Base-by-base conservation (phyloP, 768 basidiomycete genomes). In the Mycena galericulata region DNA sequence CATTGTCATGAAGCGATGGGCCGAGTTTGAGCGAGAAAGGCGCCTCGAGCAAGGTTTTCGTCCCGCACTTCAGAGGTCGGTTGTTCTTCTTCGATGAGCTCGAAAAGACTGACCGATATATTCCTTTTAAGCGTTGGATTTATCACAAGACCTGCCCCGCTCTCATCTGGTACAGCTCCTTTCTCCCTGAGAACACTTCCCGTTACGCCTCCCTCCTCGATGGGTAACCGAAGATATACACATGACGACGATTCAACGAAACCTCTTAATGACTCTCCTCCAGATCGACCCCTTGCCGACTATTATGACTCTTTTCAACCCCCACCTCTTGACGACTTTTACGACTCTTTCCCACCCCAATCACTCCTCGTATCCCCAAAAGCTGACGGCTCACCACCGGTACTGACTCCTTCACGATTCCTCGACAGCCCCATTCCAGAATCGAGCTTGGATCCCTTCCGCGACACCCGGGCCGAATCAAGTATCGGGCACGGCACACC, bases 1-100 rank as follows among this genome's bases (percentile, higher is more conserved):
- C 74, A 94, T 94, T 68, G 87, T 91, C 54, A 93, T 94, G 93
- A 94, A 94, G 79, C 87, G 91, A 26, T 94, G 93, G 93, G 91
- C 85, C 22, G 92, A 94, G 73, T 94, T 92, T 69, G 93, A 94
- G 80, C 81, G 93, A 43, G 92, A 94, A 57, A 78, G 93, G 30
- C 61, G 40, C 11, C 40, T 43, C 22, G 27, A 11, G 17, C 43
- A 34, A 14, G 34, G 34, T 36, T 14, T 36, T 36, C 34, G 14
- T 4, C 32, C 32, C n/a, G 41, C 36, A 20, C 17, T 30, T 0
- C 24, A 63, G 20, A 45, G 34, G 62, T 55, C 45, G 10, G 62
- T 55, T 20, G 1, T 26, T 50, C 24, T 10, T 22, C 12, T 12
- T 18, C 20, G 4, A 9, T 26, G 34, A 18, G 4, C 26, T 17